Evolutionary conservation across 768 basidiomycete species (phyloP).

Genomic region (Chalciporus sphaerocephalus): DNA sequence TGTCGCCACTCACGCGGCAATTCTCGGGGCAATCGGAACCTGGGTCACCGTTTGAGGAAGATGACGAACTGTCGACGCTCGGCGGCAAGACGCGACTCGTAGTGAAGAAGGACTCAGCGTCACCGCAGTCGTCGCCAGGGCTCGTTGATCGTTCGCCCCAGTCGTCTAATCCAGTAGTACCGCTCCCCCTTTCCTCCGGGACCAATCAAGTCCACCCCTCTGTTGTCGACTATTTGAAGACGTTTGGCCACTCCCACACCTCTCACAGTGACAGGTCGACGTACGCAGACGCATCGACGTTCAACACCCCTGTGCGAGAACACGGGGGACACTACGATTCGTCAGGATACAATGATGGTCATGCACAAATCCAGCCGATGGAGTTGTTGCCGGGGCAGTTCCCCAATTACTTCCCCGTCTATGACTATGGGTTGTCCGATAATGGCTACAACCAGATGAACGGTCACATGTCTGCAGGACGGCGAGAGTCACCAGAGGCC

Average conservation of each 20-base stretch:
- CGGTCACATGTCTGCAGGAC: conserved; percentile 32
- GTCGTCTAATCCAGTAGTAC: conserved; percentile 69
- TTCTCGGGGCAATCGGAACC: conserved; percentile 38
- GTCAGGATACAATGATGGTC: conserved; percentile 18
- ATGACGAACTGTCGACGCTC: conserved; percentile 60
- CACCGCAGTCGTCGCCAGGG: conserved; percentile 41
- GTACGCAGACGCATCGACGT: conserved; percentile 23
- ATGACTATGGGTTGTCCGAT: conserved; percentile 53
- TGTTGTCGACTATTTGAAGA: conserved; percentile 65
- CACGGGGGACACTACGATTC: conserved; percentile 16
- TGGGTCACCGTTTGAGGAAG: conserved; percentile 44
- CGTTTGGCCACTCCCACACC: conserved; percentile 42
- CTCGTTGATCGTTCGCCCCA: conserved; percentile 60
- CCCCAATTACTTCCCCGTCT: conserved; percentile 73
- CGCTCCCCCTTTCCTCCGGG: conserved; percentile 56
- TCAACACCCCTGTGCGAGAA: conserved; percentile 24
- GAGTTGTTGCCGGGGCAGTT: conserved; percentile 37
- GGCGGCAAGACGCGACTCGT: conserved; percentile 67
- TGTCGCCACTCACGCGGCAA: conserved; percentile 38
- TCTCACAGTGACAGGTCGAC: conserved; percentile 21
- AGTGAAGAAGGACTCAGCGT: conserved; percentile 54
- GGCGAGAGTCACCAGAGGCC: conserved; percentile 48
- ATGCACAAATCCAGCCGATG: conserved; percentile 28
- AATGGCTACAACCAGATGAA: conserved; percentile 37
- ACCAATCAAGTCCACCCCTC: conserved; percentile 52